Evolutionary conservation across 1,284 basidiomycete genomes (phyloP).

Genomic region (Clitocybe nebularis): DNA sequence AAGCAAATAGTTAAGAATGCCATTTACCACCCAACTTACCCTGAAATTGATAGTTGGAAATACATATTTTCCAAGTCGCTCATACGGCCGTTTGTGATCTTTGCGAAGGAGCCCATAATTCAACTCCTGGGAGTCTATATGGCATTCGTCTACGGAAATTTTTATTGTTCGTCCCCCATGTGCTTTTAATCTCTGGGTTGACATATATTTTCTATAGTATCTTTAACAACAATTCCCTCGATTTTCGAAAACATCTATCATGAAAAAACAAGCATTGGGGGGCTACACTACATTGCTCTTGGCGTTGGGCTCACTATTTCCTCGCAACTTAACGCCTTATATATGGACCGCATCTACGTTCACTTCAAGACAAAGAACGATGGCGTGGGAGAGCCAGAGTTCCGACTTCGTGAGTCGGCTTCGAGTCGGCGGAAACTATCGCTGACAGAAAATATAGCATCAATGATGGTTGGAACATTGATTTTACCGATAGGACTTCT

Average conservation of each 20-base stretch:
- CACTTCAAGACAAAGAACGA: constrained; percentile 46
- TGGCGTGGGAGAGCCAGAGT: constrained; percentile 56
- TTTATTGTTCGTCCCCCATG: constrained; percentile 44
- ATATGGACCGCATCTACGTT: constrained; percentile 53
- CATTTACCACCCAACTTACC: not conserved
- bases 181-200: not conserved
- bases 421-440: not conserved
- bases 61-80: constrained; percentile 36
- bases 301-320: constrained; percentile 49
- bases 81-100: constrained; percentile 37
- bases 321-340: constrained; percentile 57
- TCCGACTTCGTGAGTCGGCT: constrained; percentile 38
- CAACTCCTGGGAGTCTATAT: constrained; percentile 41
- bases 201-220: constrained; percentile 24
- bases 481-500: constrained; percentile 53
- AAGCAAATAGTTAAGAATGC: constrained; percentile 13
- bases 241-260: constrained; percentile 56
- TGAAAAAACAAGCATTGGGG: constrained; percentile 52
- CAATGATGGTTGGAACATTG: constrained; percentile 55
- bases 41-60: constrained; percentile 32
- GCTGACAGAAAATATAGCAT: constrained; percentile 31
- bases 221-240: constrained; percentile 61
- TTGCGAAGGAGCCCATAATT: constrained; percentile 36
- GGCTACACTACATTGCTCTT: constrained; percentile 61
- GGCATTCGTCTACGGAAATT: constrained; percentile 42